Evolutionary conservation across 257 asterid genomes (phyloP).

Genomic region (Gentiana macrophylla): DNA sequence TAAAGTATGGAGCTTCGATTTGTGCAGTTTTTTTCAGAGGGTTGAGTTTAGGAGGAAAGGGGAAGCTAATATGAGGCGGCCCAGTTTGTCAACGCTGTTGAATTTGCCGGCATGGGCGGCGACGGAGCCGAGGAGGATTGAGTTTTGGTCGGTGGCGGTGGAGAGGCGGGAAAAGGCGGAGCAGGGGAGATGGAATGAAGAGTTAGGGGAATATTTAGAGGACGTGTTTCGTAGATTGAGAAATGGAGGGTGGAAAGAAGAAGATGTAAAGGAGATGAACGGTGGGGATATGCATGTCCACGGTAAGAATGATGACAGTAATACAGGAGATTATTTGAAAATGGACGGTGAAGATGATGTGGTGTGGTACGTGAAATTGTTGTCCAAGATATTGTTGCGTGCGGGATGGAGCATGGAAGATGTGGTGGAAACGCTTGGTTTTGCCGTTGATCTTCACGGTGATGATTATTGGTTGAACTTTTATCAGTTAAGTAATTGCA

Average conservation of each 20-base stretch:
- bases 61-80: constrained; percentile 21
- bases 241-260: constrained; percentile 84
- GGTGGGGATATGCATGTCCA: constrained; percentile 19
- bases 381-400: constrained; percentile 39
- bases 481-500: constrained; percentile 6
- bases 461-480: constrained; percentile 41
- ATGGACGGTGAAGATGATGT: constrained; percentile 13
- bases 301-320: background rate
- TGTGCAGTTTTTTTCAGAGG: constrained; percentile 55
- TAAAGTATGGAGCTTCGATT: constrained; percentile 59
- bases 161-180: constrained; percentile 14
- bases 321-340: background rate
- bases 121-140: constrained; percentile 54
- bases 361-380: constrained; percentile 32
- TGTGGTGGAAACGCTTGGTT: constrained; percentile 65
- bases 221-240: constrained; percentile 44
- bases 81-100: constrained; percentile 13
- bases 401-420: constrained; percentile 89
- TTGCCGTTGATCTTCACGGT: constrained; percentile 8
- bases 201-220: constrained; percentile 50
- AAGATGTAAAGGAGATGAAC: constrained; percentile 78
- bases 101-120: constrained; percentile 95
- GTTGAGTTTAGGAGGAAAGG: constrained; percentile 29
- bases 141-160: constrained; percentile 61
- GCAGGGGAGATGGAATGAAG: constrained; percentile 57